These are phyloP conservation scores for Anacardium occidentale DNA, from an alignment of 345 rosid species.

Conservation along the genomic window DNA sequence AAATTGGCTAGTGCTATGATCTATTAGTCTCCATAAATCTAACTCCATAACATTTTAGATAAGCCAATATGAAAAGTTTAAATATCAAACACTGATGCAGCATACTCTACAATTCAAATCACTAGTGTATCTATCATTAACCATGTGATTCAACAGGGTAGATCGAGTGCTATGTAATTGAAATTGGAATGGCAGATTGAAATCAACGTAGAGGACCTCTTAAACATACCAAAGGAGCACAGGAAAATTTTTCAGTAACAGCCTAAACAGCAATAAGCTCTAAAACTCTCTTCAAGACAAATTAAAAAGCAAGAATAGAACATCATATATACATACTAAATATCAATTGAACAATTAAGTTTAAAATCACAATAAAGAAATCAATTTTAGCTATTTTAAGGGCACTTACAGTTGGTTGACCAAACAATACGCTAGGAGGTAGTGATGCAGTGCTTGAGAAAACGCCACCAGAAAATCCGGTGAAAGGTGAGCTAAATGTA, in stretches of 20 bases:
- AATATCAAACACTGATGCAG: neutral
- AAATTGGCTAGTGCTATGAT: neutral
- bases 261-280: neutral
- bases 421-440: slow-evolving; percentile 43
- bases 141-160: neutral
- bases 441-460: slow-evolving; percentile 54
- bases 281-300: neutral
- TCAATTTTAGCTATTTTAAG: neutral
- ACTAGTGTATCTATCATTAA: neutral
- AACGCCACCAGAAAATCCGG: slow-evolving; percentile 40
- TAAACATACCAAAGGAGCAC: neutral
- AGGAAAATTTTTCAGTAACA: neutral
- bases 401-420: slow-evolving; percentile 57
- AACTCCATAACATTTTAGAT: neutral
- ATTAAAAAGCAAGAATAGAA: neutral
- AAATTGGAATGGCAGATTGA: neutral
- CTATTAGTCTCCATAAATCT: neutral
- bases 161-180: neutral
- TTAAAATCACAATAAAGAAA: slow-evolving; percentile 5
- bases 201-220: slow-evolving; percentile 4
- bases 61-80: neutral
- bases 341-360: neutral
- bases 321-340: too few relatives aligned
- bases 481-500: slow-evolving; percentile 51
- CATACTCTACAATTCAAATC: neutral